Evolutionary conservation across 306 rosid species (phyloP).

Genomic region (Castanea mollissima): DNA sequence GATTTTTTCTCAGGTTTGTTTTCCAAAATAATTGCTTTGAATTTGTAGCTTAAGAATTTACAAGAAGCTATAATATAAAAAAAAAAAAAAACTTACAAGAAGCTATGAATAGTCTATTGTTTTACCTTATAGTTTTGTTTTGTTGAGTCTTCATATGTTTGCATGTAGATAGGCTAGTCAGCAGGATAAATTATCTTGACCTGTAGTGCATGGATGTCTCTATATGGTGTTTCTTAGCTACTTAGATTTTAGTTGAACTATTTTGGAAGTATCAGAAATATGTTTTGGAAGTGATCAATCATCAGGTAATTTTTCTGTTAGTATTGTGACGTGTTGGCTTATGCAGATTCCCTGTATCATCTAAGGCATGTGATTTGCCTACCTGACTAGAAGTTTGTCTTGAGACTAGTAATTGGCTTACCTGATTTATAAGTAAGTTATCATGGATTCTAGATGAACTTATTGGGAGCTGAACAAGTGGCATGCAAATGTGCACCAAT

Average conservation of each 20-base stretch:
- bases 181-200: not conserved
- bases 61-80: not conserved
- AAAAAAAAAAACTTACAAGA: not conserved
- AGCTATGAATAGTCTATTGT: not conserved
- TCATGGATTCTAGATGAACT: not conserved
- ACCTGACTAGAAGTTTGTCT: not conserved
- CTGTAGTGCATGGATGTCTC: not conserved
- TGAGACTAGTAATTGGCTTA: not conserved
- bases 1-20: slow-evolving; percentile 94
- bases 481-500: not conserved
- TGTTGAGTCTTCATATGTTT: not conserved
- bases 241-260: not conserved
- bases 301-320: not conserved
- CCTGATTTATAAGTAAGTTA: slow-evolving; percentile 1
- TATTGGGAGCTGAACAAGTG: not conserved
- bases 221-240: not conserved
- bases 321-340: not conserved
- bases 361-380: not conserved
- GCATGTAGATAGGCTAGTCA: not conserved
- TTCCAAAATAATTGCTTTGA: slow-evolving; percentile 9
- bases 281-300: not conserved
- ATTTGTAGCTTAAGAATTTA: slow-evolving; percentile 12
- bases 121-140: not conserved
- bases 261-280: not conserved
- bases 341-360: not conserved